Conservation (phyloP, 78 protist genomes). For the Guillardia theta region DNA sequence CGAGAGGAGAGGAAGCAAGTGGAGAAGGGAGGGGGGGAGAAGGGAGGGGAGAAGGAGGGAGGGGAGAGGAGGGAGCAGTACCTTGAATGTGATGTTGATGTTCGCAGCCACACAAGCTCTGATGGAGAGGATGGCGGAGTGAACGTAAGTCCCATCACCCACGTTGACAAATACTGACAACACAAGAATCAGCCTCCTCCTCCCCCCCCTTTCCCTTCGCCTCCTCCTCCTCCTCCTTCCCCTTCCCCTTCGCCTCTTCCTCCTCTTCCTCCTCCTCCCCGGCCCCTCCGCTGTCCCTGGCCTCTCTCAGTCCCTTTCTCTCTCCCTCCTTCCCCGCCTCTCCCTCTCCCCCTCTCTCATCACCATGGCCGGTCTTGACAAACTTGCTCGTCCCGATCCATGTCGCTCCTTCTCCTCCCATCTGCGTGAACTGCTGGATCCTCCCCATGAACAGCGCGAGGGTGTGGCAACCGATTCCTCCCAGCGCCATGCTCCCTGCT, state of each 20-base stretch:
- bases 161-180: neutral
- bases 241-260: no score
- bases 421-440: neutral
- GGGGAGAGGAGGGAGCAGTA: no score
- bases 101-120: neutral
- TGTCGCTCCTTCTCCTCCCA: conserved; percentile 15
- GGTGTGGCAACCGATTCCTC: conserved; percentile 16
- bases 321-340: no score
- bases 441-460: conserved; percentile 16
- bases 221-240: no score
- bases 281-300: no score
- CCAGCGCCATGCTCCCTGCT: neutral
- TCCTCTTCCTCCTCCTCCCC: no score
- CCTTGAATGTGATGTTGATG: neutral
- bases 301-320: no score
- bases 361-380: no score
- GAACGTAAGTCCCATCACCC: conserved; percentile 11
- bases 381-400: neutral
- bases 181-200: no score
- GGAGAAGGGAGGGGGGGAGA: neutral
- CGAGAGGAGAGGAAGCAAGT: neutral
- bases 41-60: no score
- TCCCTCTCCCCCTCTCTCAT: no score
- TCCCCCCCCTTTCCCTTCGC: no score
- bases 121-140: neutral